phyloP scores from a whole-genome alignment of 2,329 filamentous ascomycete genomes.

The Simplicillium aogashimaense region DNA sequence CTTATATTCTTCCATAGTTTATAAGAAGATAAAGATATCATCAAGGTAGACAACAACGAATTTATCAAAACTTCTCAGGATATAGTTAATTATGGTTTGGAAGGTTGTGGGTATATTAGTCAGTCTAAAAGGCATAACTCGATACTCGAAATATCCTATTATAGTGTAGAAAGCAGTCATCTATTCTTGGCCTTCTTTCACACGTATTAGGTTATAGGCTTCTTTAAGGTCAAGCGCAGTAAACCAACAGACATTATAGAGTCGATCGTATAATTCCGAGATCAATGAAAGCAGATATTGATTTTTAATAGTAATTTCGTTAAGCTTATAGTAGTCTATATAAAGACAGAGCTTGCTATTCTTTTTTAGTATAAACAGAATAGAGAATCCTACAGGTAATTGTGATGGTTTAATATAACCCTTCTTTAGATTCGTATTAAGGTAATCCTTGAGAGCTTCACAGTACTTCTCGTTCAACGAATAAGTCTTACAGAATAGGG shows the following conservation, averaged over 20 bases:
- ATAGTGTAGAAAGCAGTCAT: constrained; percentile 17
- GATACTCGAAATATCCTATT: constrained; percentile 17
- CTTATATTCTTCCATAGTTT: too few species aligned
- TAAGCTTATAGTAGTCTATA: neutral
- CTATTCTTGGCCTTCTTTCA: constrained; percentile 16
- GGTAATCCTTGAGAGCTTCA: neutral
- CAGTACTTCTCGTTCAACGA: neutral
- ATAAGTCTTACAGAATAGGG: neutral
- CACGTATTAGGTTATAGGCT: constrained; percentile 10
- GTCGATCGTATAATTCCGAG: neutral
- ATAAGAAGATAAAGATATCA: constrained; percentile 5
- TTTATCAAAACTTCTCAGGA: constrained; percentile 1
- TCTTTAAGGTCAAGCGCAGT: constrained; percentile 1
- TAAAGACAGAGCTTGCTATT: neutral
- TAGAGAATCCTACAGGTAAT: neutral
- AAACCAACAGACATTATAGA: neutral
- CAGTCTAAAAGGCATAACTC: constrained; percentile 18
- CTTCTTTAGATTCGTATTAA: neutral
- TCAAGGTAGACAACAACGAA: constrained; percentile 4
- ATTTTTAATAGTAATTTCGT: neutral
- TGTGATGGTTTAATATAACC: neutral
- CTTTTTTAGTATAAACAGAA: neutral
- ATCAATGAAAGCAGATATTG: neutral
- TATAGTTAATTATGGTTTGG: constrained; percentile 1
- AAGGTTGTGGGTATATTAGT: constrained; percentile 6